These are phyloP conservation scores for Diaporthe longicolla DNA, from an alignment of 2,329 filamentous ascomycete genomes.

Conservation along the genomic window DNA sequence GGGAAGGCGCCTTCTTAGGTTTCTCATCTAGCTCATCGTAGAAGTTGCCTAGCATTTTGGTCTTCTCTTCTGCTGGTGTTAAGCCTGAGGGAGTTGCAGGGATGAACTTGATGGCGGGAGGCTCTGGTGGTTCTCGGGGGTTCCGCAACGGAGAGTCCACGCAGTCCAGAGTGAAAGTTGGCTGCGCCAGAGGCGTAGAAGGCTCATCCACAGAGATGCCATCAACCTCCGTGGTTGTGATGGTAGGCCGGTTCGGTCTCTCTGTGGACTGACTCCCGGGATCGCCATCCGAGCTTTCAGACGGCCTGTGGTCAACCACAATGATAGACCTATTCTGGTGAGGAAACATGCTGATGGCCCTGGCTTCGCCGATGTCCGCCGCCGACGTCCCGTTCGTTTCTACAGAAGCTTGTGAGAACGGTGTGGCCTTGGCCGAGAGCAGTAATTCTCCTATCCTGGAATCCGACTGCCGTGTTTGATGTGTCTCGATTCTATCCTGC, in stretches of 20 bases:
- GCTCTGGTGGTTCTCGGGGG: constrained; percentile 70
- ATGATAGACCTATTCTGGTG: constrained; percentile 76
- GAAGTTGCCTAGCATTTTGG: constrained; percentile 67
- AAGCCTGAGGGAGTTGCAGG: constrained; percentile 73
- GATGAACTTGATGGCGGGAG: constrained; percentile 70
- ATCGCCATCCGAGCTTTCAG: constrained; percentile 59
- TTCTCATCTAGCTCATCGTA: constrained; percentile 63
- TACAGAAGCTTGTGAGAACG: constrained; percentile 73
- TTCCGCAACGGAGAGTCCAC: constrained; percentile 75
- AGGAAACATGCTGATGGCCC: constrained; percentile 72
- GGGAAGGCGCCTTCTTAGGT: constrained; percentile 62
- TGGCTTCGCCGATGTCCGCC: constrained; percentile 73
- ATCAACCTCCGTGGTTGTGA: constrained; percentile 57
- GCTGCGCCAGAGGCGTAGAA: constrained; percentile 68
- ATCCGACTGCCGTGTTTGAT: constrained; percentile 51
- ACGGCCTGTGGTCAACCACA: constrained; percentile 70
- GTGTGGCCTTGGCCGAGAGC: constrained; percentile 70
- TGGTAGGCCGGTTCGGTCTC: constrained; percentile 51
- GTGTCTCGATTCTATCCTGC: constrained; percentile 24
- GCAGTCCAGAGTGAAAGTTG: constrained; percentile 63
- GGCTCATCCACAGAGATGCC: constrained; percentile 52
- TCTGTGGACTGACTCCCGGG: constrained; percentile 44
- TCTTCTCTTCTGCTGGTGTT: constrained; percentile 68
- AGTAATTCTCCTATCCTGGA: constrained; percentile 64
- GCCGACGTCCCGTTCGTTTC: constrained; percentile 74